Conservation (phyloP, 176 grass and related monocot genomes). For the Cenchrus fungigraminus region DNA sequence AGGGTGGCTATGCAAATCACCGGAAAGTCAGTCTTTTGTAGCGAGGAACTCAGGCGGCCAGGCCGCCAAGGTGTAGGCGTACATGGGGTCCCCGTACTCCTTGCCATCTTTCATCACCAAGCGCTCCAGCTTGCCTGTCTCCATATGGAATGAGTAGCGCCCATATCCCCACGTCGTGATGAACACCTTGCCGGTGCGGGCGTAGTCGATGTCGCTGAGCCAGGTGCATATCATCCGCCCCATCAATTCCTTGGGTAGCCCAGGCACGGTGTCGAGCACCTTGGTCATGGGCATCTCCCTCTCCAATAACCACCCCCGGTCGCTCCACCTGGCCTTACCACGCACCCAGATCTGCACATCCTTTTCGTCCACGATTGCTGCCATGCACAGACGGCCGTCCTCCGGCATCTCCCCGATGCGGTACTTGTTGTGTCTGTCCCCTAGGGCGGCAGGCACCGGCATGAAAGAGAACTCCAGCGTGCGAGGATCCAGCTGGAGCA, state of each 20-base stretch:
- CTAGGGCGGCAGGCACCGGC: too few species aligned
- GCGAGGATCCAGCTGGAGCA: constrained; percentile 22
- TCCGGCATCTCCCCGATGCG: constrained; percentile 34
- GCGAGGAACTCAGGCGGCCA: not conserved
- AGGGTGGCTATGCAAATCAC: not conserved
- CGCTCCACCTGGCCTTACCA: not conserved
- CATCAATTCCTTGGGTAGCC: not conserved
- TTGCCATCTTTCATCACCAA: too few species aligned
- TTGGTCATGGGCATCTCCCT: not conserved
- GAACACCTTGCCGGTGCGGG: too few species aligned
- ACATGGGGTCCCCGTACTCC: too few species aligned
- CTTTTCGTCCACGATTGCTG: not conserved
- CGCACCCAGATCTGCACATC: not conserved
- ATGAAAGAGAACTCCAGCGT: not conserved
- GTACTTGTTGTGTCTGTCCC: not conserved
- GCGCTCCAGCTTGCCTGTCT: too few species aligned
- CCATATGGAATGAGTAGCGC: too few species aligned
- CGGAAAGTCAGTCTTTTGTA: not conserved
- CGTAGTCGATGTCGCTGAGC: too few species aligned
- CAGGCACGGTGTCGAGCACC: constrained; percentile 14
- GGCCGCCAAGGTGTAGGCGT: too few species aligned
- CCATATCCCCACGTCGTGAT: too few species aligned
- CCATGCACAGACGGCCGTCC: constrained; percentile 36
- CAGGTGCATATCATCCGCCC: not conserved
- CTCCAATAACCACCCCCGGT: constrained; percentile 24